A percentile compares a stretch with the other conserved stretches of the same genome.
Conservation (phyloP, 2,329 filamentous ascomycete species). For the Ophiosphaerella korrae region DNA sequence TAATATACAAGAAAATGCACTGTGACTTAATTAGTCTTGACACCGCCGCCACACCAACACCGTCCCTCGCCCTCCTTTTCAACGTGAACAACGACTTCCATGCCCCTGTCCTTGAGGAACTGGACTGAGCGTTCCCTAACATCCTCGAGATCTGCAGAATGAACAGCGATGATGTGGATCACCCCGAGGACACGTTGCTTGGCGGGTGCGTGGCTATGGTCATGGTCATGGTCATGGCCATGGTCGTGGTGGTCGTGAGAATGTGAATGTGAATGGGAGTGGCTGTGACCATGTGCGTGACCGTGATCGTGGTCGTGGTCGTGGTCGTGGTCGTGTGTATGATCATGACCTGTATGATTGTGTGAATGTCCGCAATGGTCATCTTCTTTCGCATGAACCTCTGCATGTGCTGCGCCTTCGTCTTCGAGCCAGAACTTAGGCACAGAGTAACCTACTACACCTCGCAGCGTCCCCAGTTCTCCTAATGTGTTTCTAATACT, state of each 20-base stretch:
- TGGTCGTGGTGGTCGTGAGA: slow-evolving; percentile 22
- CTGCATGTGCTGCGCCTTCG: slow-evolving; percentile 49
- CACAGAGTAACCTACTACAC: slow-evolving; percentile 82
- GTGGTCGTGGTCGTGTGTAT: slow-evolving; percentile 30
- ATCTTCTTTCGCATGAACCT: slow-evolving; percentile 50
- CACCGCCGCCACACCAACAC: slow-evolving; percentile 66
- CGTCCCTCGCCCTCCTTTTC: slow-evolving; percentile 78
- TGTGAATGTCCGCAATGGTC: slow-evolving; percentile 44
- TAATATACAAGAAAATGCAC: background rate
- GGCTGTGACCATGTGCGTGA: slow-evolving; percentile 26
- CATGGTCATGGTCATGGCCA: slow-evolving; percentile 41
- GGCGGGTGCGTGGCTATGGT: slow-evolving; percentile 36
- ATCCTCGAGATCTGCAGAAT: slow-evolving; percentile 76
- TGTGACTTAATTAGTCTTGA: slow-evolving; percentile 28
- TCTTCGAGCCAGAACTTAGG: slow-evolving; percentile 95
- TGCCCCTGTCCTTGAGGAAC: slow-evolving; percentile 71
- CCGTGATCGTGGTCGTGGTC: slow-evolving; percentile 10
- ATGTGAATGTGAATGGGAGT: slow-evolving; percentile 39
- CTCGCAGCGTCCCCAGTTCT: slow-evolving; percentile 79
- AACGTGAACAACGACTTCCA: slow-evolving; percentile 86
- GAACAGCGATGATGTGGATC: slow-evolving; percentile 81
- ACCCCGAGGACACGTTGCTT: slow-evolving; percentile 71
- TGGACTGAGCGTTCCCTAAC: slow-evolving; percentile 76
- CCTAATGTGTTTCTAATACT: slow-evolving; percentile 83
- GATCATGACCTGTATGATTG: slow-evolving; percentile 37